Evolutionary conservation across 2,329 filamentous ascomycete genomes (phyloP), one percentile per base, ranked within the genome.

Genomic region (Cryphonectria naterciae): DNA sequence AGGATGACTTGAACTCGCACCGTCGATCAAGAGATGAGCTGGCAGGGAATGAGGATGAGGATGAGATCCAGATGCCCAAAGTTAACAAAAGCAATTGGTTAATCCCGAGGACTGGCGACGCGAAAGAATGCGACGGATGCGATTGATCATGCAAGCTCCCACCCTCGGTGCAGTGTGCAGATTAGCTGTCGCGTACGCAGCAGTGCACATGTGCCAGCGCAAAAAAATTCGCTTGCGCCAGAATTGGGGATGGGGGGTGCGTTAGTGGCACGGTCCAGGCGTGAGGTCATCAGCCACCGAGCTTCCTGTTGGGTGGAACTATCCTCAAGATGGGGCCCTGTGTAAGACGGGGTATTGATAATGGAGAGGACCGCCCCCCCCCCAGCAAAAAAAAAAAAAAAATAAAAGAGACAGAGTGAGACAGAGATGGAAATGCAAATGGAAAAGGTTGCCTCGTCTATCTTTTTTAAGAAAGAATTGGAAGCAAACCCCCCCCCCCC

Each of bases 201-300:
- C 15, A 60, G 25, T 17, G 35, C n/a, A 28, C 61, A 28, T 37
- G 61, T 64, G 61, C 61, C 35, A 64, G 37, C 22, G 63, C 37
- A 67, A 70, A 72, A 70, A 72, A 72, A 72, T 68, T 70, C 58
- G 71, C 61, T 68, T 63, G 71, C 68, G 62, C 70, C 62, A 65
- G 63, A 66, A 69, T 70, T 70, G 46, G 52, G 32, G 49, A 28
- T 43, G 39, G 25, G 65, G 60, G 28, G 39, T 39, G 64, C 54
- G 64, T 58, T 63, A 61, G 54, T 41, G 52, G 63, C 70, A 71
- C 68, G 70, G 63, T 32, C 63, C 63, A 65, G 25, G 41, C 39
- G 63, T 65, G 63, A 65, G 63, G 63, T 65, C 63, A 65, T 65
- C 63, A 65, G 61, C 41, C 41, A 64, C n/a, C 39, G 61, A 64